Conservation (phyloP, 306 rosid genomes). For the Psophocarpus tetragonolobus region DNA sequence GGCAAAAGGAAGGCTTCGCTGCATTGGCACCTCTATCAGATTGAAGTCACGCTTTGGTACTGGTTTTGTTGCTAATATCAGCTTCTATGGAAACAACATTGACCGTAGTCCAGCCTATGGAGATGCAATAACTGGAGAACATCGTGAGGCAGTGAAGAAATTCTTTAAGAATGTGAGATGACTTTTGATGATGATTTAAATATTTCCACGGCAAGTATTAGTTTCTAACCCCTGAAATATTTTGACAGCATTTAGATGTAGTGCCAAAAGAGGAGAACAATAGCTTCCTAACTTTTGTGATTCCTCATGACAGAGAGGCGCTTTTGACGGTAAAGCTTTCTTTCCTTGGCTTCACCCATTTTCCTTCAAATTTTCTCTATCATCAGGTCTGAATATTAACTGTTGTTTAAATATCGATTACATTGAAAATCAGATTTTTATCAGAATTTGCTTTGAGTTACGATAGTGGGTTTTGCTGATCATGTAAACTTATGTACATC, state of each 20-base stretch:
- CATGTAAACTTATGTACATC: background rate
- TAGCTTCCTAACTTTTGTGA: constrained; percentile 63
- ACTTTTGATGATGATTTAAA: constrained; percentile 17
- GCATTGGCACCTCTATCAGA: constrained; percentile 86
- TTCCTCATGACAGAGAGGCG: constrained; percentile 77
- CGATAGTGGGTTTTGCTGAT: background rate
- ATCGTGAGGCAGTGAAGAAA: constrained; percentile 64
- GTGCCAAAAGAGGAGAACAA: constrained; percentile 75
- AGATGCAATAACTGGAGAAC: constrained; percentile 38
- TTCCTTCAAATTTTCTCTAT: constrained; percentile 5
- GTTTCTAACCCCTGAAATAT: constrained; percentile 38
- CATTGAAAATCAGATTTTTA: background rate
- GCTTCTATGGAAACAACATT: constrained; percentile 48
- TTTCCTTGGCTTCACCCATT: constrained; percentile 10
- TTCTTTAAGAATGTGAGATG: constrained; percentile 72
- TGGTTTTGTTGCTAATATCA: constrained; percentile 72
- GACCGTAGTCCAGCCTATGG: constrained; percentile 46
- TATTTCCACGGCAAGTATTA: constrained; percentile 3
- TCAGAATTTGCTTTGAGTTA: background rate
- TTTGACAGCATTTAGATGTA: constrained; percentile 69
- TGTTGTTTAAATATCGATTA: constrained; percentile 13
- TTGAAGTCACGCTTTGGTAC: constrained; percentile 84
- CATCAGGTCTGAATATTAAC: constrained; percentile 7
- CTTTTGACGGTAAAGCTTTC: constrained; percentile 52
- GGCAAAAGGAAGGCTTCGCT: constrained; percentile 91